Evolutionary conservation across 352 stramenopile species (phyloP), one percentile per base, ranked within the genome.

Genomic region (Globisporangium recalcitrans): DNA sequence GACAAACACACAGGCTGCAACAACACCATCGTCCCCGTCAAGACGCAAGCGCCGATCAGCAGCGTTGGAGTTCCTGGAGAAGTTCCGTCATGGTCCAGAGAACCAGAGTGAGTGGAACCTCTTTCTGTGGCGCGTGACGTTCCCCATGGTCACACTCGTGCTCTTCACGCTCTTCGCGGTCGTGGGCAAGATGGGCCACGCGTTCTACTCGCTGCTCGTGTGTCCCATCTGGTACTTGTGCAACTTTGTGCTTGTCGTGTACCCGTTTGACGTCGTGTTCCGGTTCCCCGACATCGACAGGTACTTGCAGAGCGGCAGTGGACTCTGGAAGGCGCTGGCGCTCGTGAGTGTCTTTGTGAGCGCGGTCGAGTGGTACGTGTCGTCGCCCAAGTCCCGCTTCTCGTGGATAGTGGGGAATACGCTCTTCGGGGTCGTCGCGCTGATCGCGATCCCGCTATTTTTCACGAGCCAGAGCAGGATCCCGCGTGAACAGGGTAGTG

Each of bases 21-120:
- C 54, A 24, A 8, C 62, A 13, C 1, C 13, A 0, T 42, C 31
- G 6, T 65, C 72, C 10, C 58, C 52, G 16, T 26, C 58, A 0
- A 40, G 52, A 0, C 1, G 32, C 13, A 52, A 40, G 11, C 55
- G 13, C 59, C 29, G 51, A 1, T 29, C 42, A 19, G 19, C 27
- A 0, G 64, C 78, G 16, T 65, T 90, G 59, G 80, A 77, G 58
- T 77, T 91, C 56, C 70, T 93, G 34, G 78, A 90, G 58, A 80
- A 87, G 58, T 91, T 90, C 63, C 77, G 78, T 13, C 78, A 82
- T 6, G 84, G 81, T 0, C 84, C 84, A 0, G 82, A 88, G 58
- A 83, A 72, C 1, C 80, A 93, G 36, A 93, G 77, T 71, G 85
- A 93, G 62, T 91, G 85, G 82, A 90, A 93, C 54, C 47, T 95